Evolutionary conservation across 306 rosid genomes (phyloP).

Genomic region (Rosa lucieae): DNA sequence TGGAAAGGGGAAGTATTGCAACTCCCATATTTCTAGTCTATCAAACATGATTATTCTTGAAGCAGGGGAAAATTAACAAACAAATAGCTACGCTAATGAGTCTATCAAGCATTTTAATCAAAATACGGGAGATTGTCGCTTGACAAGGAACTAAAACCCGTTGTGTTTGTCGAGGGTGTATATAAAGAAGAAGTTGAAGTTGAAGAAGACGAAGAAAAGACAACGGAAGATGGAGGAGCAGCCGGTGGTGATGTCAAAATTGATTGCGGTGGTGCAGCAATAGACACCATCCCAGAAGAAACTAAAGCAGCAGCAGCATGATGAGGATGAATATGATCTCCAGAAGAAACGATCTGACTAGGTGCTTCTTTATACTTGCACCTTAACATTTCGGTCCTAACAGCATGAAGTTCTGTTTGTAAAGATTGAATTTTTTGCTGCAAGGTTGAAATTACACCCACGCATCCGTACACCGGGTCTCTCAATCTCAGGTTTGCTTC

Average conservation of each 20-base stretch:
- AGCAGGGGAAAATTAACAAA: slow-evolving; percentile 3
- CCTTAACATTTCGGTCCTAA: slow-evolving; percentile 56
- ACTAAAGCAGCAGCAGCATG: slow-evolving; percentile 33
- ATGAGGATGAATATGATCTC: slow-evolving; percentile 8
- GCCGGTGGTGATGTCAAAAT: slow-evolving; percentile 39
- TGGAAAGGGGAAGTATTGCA: background rate
- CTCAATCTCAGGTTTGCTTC: slow-evolving; percentile 85
- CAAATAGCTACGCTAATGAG: slow-evolving; percentile 9
- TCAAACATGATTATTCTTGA: slow-evolving; percentile 23
- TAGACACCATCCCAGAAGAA: slow-evolving; percentile 40
- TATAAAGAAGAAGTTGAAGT: slow-evolving; percentile 56
- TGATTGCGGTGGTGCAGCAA: slow-evolving; percentile 38
- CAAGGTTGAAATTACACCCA: slow-evolving; percentile 84
- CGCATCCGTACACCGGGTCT: slow-evolving; percentile 90
- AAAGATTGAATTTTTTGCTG: slow-evolving; percentile 75
- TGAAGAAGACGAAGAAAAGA: slow-evolving; percentile 59
- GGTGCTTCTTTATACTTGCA: slow-evolving; percentile 61
- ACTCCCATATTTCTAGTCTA: background rate
- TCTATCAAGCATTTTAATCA: slow-evolving; percentile 26
- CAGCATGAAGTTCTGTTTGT: slow-evolving; percentile 54
- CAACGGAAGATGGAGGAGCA: slow-evolving; percentile 37
- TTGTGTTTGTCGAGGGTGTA: slow-evolving; percentile 51
- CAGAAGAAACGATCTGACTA: slow-evolving; percentile 48
- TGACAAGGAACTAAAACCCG: slow-evolving; percentile 68
- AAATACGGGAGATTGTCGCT: slow-evolving; percentile 64